Conservation (phyloP, 164 flowering plant genomes). For the Berberis vulgaris region DNA sequence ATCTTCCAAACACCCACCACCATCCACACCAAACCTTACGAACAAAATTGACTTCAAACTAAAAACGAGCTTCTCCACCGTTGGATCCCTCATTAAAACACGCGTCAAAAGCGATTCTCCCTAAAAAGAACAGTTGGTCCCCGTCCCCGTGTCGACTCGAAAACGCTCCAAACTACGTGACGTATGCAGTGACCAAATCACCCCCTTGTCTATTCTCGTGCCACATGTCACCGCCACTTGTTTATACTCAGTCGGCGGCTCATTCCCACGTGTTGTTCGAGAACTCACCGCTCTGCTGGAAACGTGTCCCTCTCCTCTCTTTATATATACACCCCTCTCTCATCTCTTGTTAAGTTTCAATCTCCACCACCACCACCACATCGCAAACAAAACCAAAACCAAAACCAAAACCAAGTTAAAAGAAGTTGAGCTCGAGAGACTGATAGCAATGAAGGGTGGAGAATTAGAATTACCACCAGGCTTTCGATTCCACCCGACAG, state of each 20-base stretch:
- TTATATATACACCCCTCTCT: slow-evolving; percentile 31
- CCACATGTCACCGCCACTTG: slow-evolving; percentile 24
- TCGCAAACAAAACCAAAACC: not conserved
- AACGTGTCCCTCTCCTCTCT: slow-evolving; percentile 32
- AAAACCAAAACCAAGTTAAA: not conserved
- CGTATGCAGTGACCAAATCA: slow-evolving; percentile 56
- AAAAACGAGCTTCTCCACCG: too few relatives aligned
- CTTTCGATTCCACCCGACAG: slow-evolving; percentile 64
- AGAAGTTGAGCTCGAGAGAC: not conserved
- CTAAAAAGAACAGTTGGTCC: too few relatives aligned
- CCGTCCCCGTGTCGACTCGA: slow-evolving; percentile 12
- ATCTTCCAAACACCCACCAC: too few relatives aligned
- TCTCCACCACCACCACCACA: slow-evolving; percentile 10
- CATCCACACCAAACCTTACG: too few relatives aligned
- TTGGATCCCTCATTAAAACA: too few relatives aligned
- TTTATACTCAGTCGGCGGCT: slow-evolving; percentile 18
- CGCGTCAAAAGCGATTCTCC: too few relatives aligned
- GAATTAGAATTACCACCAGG: slow-evolving; percentile 56
- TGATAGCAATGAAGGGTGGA: slow-evolving; percentile 10
- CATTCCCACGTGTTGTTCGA: slow-evolving; percentile 34
- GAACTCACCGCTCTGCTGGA: slow-evolving; percentile 13
- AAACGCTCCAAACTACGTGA: slow-evolving; percentile 24
- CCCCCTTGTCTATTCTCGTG: not conserved
- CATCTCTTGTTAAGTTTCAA: slow-evolving; percentile 36
- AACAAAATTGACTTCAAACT: too few relatives aligned